Percentiles rank a stretch among this genome's conserved stretches.
phyloP scores from a whole-genome alignment of 768 basidiomycete genomes.

The Termitomyces sp. region DNA sequence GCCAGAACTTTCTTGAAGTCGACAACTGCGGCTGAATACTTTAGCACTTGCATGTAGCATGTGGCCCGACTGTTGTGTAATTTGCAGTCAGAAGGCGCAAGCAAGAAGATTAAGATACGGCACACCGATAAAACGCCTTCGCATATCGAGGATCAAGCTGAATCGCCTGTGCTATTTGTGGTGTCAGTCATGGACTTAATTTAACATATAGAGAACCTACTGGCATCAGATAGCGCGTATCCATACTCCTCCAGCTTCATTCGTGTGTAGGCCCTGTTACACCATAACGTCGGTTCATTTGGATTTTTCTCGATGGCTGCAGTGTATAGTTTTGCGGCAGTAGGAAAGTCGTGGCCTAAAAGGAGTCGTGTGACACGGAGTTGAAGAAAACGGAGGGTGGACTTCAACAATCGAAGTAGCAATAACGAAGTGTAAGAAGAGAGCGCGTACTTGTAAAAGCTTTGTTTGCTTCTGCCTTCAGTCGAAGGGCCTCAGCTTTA shows the following conservation, averaged over 20 bases:
- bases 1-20: slow-evolving; percentile 85
- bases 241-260: slow-evolving; percentile 94
- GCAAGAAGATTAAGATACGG: not conserved
- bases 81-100: not conserved
- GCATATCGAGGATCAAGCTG: slow-evolving; percentile 85
- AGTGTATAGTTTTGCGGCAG: slow-evolving; percentile 77
- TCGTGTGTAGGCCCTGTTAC: slow-evolving; percentile 89
- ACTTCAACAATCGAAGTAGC: slow-evolving; percentile 2
- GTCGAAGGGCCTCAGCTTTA: slow-evolving; percentile 58
- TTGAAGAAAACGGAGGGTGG: not conserved
- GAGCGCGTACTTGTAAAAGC: slow-evolving; percentile 67
- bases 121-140: slow-evolving; percentile 83
- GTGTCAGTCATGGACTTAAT: slow-evolving; percentile 7
- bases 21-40: slow-evolving; percentile 79
- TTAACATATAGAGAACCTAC: slow-evolving; percentile 46
- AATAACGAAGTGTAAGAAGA: slow-evolving; percentile 2
- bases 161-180: slow-evolving; percentile 71
- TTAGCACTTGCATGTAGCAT: slow-evolving; percentile 87
- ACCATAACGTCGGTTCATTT: slow-evolving; percentile 86
- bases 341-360: slow-evolving; percentile 69
- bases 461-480: slow-evolving; percentile 88
- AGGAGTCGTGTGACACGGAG: slow-evolving; percentile 5
- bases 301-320: slow-evolving; percentile 88
- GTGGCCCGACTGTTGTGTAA: slow-evolving; percentile 66
- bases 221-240: slow-evolving; percentile 84